A percentile compares a stretch with the other conserved stretches of the same genome.
phyloP scores from a whole-genome alignment of 176 grass and related monocot genomes.

The Rhynchospora pubera region DNA sequence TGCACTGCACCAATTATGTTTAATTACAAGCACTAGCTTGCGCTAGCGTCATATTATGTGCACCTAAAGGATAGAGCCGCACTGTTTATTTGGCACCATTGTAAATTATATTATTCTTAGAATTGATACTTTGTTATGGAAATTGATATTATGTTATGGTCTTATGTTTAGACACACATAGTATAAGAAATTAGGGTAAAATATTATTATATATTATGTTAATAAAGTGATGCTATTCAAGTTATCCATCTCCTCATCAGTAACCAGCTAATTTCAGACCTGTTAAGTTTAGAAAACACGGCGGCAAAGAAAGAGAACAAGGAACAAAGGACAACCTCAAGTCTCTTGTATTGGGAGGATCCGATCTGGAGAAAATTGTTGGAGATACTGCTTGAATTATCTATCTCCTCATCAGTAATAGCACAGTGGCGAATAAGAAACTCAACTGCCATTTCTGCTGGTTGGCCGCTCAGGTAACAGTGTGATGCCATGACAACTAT shows the following conservation, averaged over 20 bases:
- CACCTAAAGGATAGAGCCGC: background rate
- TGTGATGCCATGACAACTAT: slow-evolving; percentile 99
- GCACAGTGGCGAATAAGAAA: slow-evolving; percentile 82
- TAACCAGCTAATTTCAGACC: too few relatives aligned
- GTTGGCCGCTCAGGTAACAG: slow-evolving; percentile 72
- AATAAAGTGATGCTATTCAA: too few relatives aligned
- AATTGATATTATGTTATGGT: background rate
- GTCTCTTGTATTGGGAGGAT: slow-evolving; percentile 78
- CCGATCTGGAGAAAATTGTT: slow-evolving; percentile 46
- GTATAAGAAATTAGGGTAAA: background rate
- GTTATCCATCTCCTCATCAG: too few relatives aligned
- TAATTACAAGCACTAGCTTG: background rate
- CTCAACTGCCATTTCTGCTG: slow-evolving; percentile 76
- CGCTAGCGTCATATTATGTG: background rate
- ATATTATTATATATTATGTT: too few relatives aligned
- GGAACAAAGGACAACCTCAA: slow-evolving; percentile 45
- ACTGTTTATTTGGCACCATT: too few relatives aligned
- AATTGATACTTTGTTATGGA: background rate
- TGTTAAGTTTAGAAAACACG: too few relatives aligned
- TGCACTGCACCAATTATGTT: background rate
- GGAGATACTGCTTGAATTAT: slow-evolving; percentile 30
- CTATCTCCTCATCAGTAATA: slow-evolving; percentile 61
- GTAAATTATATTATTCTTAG: background rate
- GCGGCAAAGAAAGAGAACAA: slow-evolving; percentile 1
- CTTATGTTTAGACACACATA: background rate